These are phyloP conservation scores for Piromyces finnis DNA, from an alignment of 192 early-diverging fungal species.

Conservation along the genomic window DNA sequence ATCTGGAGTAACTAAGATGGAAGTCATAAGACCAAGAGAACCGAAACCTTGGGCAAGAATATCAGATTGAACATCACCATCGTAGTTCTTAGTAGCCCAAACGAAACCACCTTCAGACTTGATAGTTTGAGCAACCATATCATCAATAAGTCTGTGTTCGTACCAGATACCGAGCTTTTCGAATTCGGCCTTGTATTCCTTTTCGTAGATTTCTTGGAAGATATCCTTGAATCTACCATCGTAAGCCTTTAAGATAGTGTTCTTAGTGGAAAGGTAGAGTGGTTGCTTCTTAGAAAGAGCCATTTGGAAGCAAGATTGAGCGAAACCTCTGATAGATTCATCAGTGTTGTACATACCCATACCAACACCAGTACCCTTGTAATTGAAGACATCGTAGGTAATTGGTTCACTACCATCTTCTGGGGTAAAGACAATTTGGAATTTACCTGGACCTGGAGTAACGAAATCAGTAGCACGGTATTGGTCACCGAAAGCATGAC, in stretches of 20 bases:
- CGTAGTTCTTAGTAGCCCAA: slow-evolving; percentile 90
- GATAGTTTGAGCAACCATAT: slow-evolving; percentile 94
- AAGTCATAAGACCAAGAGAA: slow-evolving; percentile 86
- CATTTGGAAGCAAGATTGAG: slow-evolving; percentile 85
- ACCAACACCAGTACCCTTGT: slow-evolving; percentile 69
- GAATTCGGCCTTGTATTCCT: slow-evolving; percentile 65
- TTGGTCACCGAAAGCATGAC: slow-evolving; percentile 97
- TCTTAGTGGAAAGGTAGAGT: slow-evolving; percentile 91
- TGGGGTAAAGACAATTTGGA: slow-evolving; percentile 81
- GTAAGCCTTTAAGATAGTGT: slow-evolving; percentile 91
- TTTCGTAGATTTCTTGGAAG: slow-evolving; percentile 76
- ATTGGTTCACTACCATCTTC: slow-evolving; percentile 48
- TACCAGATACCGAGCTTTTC: slow-evolving; percentile 84
- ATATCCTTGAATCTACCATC: slow-evolving; percentile 98
- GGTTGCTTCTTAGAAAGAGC: slow-evolving; percentile 79
- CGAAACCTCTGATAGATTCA: slow-evolving; percentile 82
- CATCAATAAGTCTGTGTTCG: slow-evolving; percentile 94
- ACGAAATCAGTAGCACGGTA: slow-evolving; percentile 96
- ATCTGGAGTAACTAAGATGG: slow-evolving; percentile 83
- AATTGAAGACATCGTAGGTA: slow-evolving; percentile 64
- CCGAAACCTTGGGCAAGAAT: slow-evolving; percentile 82
- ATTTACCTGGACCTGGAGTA: slow-evolving; percentile 70
- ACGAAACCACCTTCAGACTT: slow-evolving; percentile 89
- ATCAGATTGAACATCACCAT: slow-evolving; percentile 91
- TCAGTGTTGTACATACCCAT: slow-evolving; percentile 93